Evolutionary conservation across 2,329 filamentous ascomycete species (phyloP).

Genomic region (Cercospora beticola): DNA sequence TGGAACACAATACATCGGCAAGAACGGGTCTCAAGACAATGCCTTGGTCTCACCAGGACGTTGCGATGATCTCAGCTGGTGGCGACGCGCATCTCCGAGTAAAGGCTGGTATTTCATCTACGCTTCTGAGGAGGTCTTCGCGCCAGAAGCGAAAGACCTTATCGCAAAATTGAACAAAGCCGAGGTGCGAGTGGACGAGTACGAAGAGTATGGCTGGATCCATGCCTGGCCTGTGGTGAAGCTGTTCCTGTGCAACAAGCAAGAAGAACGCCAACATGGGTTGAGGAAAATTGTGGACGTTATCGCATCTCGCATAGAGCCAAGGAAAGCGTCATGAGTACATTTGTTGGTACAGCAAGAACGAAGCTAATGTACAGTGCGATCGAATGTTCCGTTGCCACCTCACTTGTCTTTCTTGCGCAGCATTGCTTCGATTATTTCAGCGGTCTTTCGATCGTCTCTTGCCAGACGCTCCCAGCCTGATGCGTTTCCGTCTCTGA

Average conservation of each 20-base stretch:
- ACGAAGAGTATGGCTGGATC: conserved; percentile 65
- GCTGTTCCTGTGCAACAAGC: conserved; percentile 54
- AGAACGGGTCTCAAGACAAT: conserved; percentile 52
- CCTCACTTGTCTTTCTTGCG: background rate
- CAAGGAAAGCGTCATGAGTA: conserved; percentile 16
- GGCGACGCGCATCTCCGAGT: conserved; percentile 65
- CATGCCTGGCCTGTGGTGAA: conserved; percentile 80
- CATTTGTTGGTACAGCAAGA: background rate
- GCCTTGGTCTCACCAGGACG: conserved; percentile 67
- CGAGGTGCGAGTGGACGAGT: conserved; percentile 55
- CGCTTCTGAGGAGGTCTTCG: conserved; percentile 76
- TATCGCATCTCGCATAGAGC: conserved; percentile 23
- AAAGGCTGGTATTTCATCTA: conserved; percentile 70
- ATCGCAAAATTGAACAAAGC: conserved; percentile 56
- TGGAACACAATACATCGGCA: conserved; percentile 66
- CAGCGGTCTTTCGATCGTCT: background rate
- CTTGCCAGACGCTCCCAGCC: background rate
- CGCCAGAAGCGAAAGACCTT: conserved; percentile 65
- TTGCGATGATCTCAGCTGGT: conserved; percentile 65
- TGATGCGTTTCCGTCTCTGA: background rate
- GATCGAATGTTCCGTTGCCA: background rate
- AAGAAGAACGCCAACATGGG: conserved; percentile 49
- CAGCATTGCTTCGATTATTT: background rate
- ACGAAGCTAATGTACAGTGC: background rate
- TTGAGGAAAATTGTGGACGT: conserved; percentile 45